A percentile compares a stretch with the other conserved stretches of the same genome.
These are phyloP conservation scores for Pisolithus orientalis DNA, from an alignment of 768 basidiomycete genomes.

Conservation along the genomic window DNA sequence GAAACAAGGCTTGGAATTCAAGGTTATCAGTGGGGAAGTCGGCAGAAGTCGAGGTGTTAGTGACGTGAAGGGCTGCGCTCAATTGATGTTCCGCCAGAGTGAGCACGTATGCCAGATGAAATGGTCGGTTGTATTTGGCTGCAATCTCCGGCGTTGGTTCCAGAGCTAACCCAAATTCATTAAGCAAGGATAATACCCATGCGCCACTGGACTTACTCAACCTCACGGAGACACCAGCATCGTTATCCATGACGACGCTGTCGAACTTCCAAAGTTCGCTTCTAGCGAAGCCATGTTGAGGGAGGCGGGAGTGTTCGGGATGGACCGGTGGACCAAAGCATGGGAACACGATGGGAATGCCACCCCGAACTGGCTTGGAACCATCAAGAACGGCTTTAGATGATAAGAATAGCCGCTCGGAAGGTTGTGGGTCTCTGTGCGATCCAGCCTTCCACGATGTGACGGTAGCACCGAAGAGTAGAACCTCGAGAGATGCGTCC, in stretches of 20 bases:
- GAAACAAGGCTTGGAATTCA: constrained; percentile 89
- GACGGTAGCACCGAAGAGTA: constrained; percentile 82
- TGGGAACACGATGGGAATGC: constrained; percentile 66
- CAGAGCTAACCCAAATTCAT: constrained; percentile 40
- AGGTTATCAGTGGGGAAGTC: constrained; percentile 38
- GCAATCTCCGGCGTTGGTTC: constrained; percentile 54
- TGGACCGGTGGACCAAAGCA: constrained; percentile 85
- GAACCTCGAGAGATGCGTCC: constrained; percentile 61
- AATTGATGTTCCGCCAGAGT: constrained; percentile 70
- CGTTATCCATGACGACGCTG: constrained; percentile 57
- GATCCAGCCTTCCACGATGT: constrained; percentile 74
- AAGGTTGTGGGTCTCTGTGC: constrained; percentile 26
- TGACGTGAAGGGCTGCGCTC: constrained; percentile 74
- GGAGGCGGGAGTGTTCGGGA: constrained; percentile 60
- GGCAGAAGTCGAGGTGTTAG: constrained; percentile 52
- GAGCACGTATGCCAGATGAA: constrained; percentile 76
- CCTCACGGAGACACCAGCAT: constrained; percentile 65
- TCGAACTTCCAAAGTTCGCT: constrained; percentile 69
- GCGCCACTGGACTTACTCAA: constrained; percentile 48
- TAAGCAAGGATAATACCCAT: constrained; percentile 2
- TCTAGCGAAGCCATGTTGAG: constrained; percentile 91
- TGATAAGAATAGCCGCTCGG: constrained; percentile 79
- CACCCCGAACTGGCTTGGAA: constrained; percentile 63
- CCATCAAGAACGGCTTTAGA: constrained; percentile 76
- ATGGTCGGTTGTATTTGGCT: constrained; percentile 54